A percentile compares a stretch with the other conserved stretches of the same genome.
phyloP scores from a whole-genome alignment of 2,329 filamentous ascomycete genomes.

The Aspergillus sp. region DNA sequence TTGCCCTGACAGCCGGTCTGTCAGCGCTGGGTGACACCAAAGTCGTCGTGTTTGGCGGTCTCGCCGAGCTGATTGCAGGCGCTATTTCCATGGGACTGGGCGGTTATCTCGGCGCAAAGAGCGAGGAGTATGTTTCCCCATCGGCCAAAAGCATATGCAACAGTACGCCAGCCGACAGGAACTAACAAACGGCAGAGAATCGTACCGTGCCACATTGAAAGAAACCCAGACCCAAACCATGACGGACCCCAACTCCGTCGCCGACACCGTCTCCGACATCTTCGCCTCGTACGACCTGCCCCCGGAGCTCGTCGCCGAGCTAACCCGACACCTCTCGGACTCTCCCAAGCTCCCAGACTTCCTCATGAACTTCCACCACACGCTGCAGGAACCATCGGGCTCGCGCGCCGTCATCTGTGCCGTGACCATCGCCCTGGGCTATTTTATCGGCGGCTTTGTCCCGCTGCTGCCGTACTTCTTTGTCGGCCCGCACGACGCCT shows the following conservation, averaged over 20 bases:
- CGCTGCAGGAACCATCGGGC: conserved; percentile 36
- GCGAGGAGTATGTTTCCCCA: conserved; percentile 39
- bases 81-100: conserved; percentile 77
- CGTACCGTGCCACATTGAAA: conserved; percentile 39
- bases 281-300: conserved; percentile 41
- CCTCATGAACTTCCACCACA: conserved; percentile 44
- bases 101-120: conserved; percentile 65
- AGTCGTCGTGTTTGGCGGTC: conserved; percentile 68
- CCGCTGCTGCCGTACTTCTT: conserved; percentile 56
- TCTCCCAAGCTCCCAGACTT: conserved; percentile 39
- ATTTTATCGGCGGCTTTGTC: conserved; percentile 46
- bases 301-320: conserved; percentile 31
- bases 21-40: conserved; percentile 60
- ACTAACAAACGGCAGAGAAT: conserved; percentile 28
- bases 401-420: conserved; percentile 39
- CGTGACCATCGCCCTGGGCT: conserved; percentile 40
- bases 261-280: conserved; percentile 35
- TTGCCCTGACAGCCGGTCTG: conserved; percentile 73
- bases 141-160: not conserved
- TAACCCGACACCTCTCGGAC: conserved; percentile 34
- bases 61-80: conserved; percentile 73
- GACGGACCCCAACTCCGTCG: conserved; percentile 29
- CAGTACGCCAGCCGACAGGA: not conserved
- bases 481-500: conserved; percentile 73
- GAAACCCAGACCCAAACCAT: conserved; percentile 33